A percentile compares a stretch with the other conserved stretches of the same genome.
These are phyloP conservation scores for Coniochaeta hoffmannii DNA, from an alignment of 2,329 filamentous ascomycete genomes.

Conservation along the genomic window DNA sequence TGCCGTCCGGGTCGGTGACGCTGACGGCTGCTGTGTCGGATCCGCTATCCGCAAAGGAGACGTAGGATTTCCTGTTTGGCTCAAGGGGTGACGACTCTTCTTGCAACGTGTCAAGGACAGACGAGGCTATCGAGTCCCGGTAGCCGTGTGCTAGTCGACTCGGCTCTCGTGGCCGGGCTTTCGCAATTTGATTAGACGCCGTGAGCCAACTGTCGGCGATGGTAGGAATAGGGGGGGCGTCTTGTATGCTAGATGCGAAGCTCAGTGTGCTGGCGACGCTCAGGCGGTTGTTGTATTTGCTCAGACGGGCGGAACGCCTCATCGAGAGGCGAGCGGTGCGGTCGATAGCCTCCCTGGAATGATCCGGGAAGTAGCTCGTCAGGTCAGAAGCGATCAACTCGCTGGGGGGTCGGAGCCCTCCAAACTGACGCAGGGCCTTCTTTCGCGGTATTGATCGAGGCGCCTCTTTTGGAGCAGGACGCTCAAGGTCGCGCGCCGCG, in stretches of 20 bases:
- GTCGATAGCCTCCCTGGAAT: conserved; percentile 89
- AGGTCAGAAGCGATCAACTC: conserved; percentile 96
- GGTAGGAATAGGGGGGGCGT: conserved; percentile 89
- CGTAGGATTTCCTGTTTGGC: conserved; percentile 89
- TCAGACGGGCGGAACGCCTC: conserved; percentile 81
- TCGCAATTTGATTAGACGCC: conserved; percentile 45
- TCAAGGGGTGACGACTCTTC: conserved; percentile 79
- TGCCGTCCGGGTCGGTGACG: conserved; percentile 70
- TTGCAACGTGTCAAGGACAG: conserved; percentile 79
- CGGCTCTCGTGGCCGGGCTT: conserved; percentile 36
- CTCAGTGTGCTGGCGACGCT: conserved; percentile 93
- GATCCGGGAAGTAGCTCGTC: conserved; percentile 94
- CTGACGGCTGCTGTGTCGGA: conserved; percentile 65
- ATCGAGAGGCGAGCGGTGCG: conserved; percentile 90
- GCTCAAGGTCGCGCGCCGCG: conserved; percentile 49
- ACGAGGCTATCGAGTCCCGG: conserved; percentile 83
- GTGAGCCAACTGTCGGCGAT: conserved; percentile 92
- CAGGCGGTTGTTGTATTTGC: conserved; percentile 84
- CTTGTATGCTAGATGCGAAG: conserved; percentile 83
- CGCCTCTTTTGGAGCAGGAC: conserved; percentile 42
- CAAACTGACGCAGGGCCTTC: conserved; percentile 69
- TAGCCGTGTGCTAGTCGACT: conserved; percentile 53
- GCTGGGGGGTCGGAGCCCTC: conserved; percentile 86
- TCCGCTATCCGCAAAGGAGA: conserved; percentile 73
- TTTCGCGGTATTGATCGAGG: conserved; percentile 32